These are phyloP conservation scores for Syzygium oleosum DNA, from an alignment of 345 rosid species.

Conservation along the genomic window DNA sequence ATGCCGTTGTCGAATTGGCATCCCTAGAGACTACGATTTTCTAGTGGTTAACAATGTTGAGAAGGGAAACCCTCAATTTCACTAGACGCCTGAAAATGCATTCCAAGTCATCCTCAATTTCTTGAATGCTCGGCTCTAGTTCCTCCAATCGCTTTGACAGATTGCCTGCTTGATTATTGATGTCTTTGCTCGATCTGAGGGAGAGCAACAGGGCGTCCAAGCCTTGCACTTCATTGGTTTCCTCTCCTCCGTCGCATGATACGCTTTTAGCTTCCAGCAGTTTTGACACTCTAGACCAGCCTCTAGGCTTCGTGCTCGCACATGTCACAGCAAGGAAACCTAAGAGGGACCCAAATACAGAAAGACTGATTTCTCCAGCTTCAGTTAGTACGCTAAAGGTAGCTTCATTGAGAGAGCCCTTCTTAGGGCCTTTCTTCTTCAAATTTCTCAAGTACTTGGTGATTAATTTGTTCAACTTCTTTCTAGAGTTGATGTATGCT, in stretches of 20 bases:
- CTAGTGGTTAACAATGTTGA: neutral
- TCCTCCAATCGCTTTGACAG: neutral
- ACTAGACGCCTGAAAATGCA: constrained; percentile 7
- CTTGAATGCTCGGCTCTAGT: neutral
- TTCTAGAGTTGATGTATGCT: neutral
- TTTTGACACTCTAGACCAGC: constrained; percentile 9
- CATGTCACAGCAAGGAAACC: neutral
- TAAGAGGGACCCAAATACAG: too few relatives aligned
- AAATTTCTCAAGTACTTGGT: neutral
- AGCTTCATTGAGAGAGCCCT: too few relatives aligned
- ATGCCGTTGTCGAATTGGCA: too few relatives aligned
- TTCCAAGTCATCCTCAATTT: constrained; percentile 6
- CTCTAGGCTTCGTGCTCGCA: neutral
- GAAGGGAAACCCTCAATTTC: neutral
- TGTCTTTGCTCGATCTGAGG: neutral
- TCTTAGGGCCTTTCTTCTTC: neutral
- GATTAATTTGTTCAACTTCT: neutral
- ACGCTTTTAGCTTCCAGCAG: neutral
- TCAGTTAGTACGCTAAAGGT: too few relatives aligned
- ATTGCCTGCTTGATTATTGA: neutral
- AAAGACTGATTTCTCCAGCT: too few relatives aligned
- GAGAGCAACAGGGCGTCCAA: too few relatives aligned
- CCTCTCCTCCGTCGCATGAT: too few relatives aligned
- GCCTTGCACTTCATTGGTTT: too few relatives aligned
- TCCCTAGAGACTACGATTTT: neutral